Percentiles rank a stretch among this genome's conserved stretches.
Conservation (phyloP, 2,329 filamentous ascomycete genomes). For the Fusarium gaditjirri region DNA sequence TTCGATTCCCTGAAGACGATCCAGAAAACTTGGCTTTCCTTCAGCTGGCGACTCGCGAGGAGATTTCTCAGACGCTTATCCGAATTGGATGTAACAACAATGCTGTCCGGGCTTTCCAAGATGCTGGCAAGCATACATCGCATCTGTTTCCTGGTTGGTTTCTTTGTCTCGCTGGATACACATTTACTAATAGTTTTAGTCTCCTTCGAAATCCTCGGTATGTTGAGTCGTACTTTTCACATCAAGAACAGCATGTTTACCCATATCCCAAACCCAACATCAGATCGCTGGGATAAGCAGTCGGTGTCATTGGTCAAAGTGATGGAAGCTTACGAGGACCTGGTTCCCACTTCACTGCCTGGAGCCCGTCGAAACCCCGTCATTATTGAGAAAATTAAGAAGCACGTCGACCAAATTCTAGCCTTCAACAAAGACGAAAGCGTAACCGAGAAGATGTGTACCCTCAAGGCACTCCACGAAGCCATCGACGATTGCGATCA, state of each 20-base stretch:
- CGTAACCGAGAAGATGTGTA: slow-evolving; percentile 44
- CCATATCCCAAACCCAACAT: slow-evolving; percentile 67
- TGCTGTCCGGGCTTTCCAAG: slow-evolving; percentile 58
- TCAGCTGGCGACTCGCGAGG: slow-evolving; percentile 59
- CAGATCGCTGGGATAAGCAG: slow-evolving; percentile 63
- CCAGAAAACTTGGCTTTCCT: slow-evolving; percentile 56
- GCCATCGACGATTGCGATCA: slow-evolving; percentile 56
- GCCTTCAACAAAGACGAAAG: slow-evolving; percentile 36
- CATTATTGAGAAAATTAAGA: slow-evolving; percentile 42
- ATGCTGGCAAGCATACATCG: slow-evolving; percentile 52
- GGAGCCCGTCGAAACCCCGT: slow-evolving; percentile 29
- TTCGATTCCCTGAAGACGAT: slow-evolving; percentile 54
- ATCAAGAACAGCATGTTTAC: slow-evolving; percentile 62
- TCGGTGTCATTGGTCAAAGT: slow-evolving; percentile 58
- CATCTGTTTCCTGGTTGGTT: slow-evolving; percentile 63
- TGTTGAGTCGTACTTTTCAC: slow-evolving; percentile 63
- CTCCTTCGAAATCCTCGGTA: slow-evolving; percentile 68
- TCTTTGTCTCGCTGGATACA: rapidly evolving
- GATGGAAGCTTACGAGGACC: slow-evolving; percentile 52
- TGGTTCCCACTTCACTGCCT: slow-evolving; percentile 42
- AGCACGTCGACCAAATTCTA: slow-evolving; percentile 43
- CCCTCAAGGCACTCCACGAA: slow-evolving; percentile 54
- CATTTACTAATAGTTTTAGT: slow-evolving; percentile 51
- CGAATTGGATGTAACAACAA: slow-evolving; percentile 65
- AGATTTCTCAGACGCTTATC: slow-evolving; percentile 63